Evolutionary conservation across 768 basidiomycete species (phyloP).

Genomic region (Lentinula detonsa): DNA sequence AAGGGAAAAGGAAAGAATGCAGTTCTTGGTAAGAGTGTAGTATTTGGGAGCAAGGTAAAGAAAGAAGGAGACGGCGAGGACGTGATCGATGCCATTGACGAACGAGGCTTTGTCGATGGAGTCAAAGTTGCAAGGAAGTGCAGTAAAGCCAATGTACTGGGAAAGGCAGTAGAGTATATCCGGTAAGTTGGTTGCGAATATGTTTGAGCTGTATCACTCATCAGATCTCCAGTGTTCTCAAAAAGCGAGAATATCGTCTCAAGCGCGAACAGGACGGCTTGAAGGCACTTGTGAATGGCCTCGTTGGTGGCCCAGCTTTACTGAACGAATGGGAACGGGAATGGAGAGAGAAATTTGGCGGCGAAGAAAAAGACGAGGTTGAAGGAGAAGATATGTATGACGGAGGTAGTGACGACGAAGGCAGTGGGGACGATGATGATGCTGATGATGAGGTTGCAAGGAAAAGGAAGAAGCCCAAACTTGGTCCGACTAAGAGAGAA

Average conservation of each 20-base stretch:
- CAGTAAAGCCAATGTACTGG: constrained; percentile 85
- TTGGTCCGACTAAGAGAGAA: constrained; percentile 39
- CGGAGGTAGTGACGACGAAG: constrained; percentile 32
- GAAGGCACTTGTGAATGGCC: constrained; percentile 58
- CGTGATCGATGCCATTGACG: constrained; percentile 60
- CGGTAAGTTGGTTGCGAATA: constrained; percentile 27
- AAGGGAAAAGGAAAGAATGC: constrained; percentile 37
- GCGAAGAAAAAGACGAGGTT: constrained; percentile 67
- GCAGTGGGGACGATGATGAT: constrained; percentile 42
- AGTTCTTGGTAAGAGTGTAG: constrained; percentile 11
- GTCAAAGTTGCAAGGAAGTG: constrained; percentile 88
- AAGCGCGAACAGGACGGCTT: constrained; percentile 73
- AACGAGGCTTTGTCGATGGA: constrained; percentile 86
- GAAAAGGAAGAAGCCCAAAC: constrained; percentile 54
- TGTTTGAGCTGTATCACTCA: not conserved
- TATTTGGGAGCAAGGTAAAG: constrained; percentile 22
- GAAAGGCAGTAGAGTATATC: constrained; percentile 90
- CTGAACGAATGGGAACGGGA: constrained; percentile 72
- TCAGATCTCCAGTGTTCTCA: constrained; percentile 53
- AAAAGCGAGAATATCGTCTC: constrained; percentile 68
- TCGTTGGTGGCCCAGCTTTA: constrained; percentile 70
- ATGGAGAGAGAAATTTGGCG: constrained; percentile 71
- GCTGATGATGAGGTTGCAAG: constrained; percentile 50
- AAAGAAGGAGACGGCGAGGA: constrained; percentile 23
- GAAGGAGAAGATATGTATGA: constrained; percentile 43